phyloP scores from a whole-genome alignment of 2,329 filamentous ascomycete genomes.

The Sporothrix pallida region DNA sequence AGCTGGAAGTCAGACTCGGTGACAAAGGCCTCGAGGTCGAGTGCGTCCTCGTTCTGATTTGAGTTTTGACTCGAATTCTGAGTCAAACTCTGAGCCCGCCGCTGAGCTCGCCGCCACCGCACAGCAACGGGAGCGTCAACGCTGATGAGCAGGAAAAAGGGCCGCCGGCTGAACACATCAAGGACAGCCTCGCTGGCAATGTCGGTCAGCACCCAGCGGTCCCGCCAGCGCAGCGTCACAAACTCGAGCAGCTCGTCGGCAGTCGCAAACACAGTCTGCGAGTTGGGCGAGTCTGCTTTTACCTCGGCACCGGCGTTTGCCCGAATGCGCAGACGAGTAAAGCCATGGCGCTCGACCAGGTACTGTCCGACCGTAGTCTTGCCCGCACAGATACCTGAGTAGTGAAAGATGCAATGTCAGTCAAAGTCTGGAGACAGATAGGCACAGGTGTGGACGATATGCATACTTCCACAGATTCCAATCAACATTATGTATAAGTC shows the following conservation, averaged over 20 bases:
- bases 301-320: background rate
- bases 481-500: conserved; percentile 65
- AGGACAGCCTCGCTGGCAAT: conserved; percentile 75
- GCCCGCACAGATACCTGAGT: conserved; percentile 86
- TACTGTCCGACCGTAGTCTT: conserved; percentile 90
- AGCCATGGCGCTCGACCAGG: conserved; percentile 81
- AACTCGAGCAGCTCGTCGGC: conserved; percentile 74
- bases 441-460: conserved; percentile 22
- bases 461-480: conserved; percentile 73
- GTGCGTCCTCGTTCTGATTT: too few species aligned
- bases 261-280: conserved; percentile 57
- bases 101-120: conserved; percentile 79
- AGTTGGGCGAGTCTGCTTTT: background rate
- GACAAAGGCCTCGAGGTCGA: conserved; percentile 61
- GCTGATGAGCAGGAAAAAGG: conserved; percentile 91
- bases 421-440: background rate
- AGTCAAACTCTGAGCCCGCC: conserved; percentile 32
- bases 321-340: conserved; percentile 72
- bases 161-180: conserved; percentile 76
- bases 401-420: conserved; percentile 29
- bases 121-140: conserved; percentile 87
- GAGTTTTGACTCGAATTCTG: background rate
- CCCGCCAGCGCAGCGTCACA: conserved; percentile 82
- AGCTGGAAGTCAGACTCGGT: conserved; percentile 72
- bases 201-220: conserved; percentile 84